A percentile compares a stretch with the other conserved stretches of the same genome.
phyloP scores from a whole-genome alignment of 2,329 filamentous ascomycete species.

The Trichoderma endophyticum region DNA sequence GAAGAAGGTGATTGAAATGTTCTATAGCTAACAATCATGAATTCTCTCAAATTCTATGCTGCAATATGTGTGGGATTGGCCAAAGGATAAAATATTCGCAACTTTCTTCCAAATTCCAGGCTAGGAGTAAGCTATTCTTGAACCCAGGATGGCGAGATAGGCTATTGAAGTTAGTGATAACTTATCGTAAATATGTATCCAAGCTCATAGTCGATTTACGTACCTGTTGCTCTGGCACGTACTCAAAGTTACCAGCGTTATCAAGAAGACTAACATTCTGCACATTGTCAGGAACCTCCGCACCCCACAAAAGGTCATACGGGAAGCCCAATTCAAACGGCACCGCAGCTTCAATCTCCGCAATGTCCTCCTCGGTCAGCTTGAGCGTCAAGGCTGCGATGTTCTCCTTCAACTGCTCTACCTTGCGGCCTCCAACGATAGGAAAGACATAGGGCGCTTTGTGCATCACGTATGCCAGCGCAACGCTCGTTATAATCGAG shows the following conservation, averaged over 20 bases:
- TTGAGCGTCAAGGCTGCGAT: conserved; percentile 63
- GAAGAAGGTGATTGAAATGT: neutral
- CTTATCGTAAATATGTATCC: neutral
- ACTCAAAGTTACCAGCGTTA: neutral
- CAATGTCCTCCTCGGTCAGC: conserved; percentile 60
- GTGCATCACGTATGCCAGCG: conserved; percentile 70
- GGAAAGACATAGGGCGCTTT: conserved; percentile 72
- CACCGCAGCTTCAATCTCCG: conserved; percentile 53
- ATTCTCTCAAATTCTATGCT: neutral
- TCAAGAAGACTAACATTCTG: neutral
- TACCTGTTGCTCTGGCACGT: neutral
- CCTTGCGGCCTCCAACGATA: conserved; percentile 66
- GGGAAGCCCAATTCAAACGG: neutral
- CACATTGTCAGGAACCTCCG: neutral
- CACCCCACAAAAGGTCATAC: neutral
- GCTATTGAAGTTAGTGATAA: neutral
- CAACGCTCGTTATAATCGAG: conserved; percentile 47
- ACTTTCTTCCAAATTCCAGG: neutral
- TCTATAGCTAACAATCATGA: neutral
- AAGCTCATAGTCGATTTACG: neutral
- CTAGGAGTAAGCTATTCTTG: neutral
- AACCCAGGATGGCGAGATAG: neutral
- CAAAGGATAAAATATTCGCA: neutral
- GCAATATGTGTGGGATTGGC: neutral
- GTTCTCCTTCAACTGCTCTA: conserved; percentile 67